These are phyloP conservation scores for Pyricularia pennisetigena DNA, from an alignment of 2,329 filamentous ascomycete genomes.

Conservation along the genomic window DNA sequence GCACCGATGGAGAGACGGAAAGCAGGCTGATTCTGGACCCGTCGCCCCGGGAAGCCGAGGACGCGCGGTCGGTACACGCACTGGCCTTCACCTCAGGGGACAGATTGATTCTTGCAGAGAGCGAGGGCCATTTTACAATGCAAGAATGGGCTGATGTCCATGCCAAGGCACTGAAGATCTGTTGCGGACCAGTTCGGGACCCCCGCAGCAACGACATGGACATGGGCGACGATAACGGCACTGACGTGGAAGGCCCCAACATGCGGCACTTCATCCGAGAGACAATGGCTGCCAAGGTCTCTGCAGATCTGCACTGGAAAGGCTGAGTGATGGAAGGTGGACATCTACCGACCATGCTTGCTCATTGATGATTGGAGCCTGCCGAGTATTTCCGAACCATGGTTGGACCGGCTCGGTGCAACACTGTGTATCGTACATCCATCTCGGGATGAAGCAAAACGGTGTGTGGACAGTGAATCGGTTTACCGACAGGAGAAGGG, in stretches of 20 bases:
- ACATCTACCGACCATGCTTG: neutral
- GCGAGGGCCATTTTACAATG: conserved; percentile 67
- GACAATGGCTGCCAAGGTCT: conserved; percentile 45
- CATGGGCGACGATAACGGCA: conserved; percentile 35
- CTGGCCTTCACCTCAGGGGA: conserved; percentile 69
- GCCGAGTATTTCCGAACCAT: neutral
- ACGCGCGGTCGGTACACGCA: conserved; percentile 67
- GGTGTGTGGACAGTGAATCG: neutral
- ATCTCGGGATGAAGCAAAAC: neutral
- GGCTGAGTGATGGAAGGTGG: conserved; percentile 22
- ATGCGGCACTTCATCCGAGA: conserved; percentile 53
- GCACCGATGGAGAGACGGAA: conserved; percentile 23
- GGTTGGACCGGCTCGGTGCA: neutral
- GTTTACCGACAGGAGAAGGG: neutral
- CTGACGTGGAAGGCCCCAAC: conserved; percentile 33
- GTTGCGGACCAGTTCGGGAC: conserved; percentile 34
- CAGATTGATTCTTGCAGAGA: conserved; percentile 69
- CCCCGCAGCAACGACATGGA: conserved; percentile 17
- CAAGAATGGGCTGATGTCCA: conserved; percentile 66
- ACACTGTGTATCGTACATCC: neutral
- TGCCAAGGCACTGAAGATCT: conserved; percentile 54
- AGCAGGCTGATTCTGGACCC: conserved; percentile 44
- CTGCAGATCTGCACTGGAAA: conserved; percentile 45
- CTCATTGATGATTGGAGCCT: neutral
- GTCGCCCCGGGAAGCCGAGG: conserved; percentile 48